Percentiles rank a stretch among this genome's conserved stretches.
Conservation (phyloP, 306 rosid species). For the Comarum palustre region DNA sequence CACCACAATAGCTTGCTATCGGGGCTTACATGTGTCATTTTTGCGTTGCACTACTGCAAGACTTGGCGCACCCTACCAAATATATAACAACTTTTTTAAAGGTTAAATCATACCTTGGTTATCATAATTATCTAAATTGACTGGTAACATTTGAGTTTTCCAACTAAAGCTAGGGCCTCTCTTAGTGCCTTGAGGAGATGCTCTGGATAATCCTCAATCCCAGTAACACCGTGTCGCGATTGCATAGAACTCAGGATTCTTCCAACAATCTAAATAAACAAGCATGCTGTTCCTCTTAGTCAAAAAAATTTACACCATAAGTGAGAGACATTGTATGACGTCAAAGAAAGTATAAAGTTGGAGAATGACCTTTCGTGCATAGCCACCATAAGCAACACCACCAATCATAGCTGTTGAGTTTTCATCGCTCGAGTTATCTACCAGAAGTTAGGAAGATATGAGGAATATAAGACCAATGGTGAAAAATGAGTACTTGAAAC, state of each 20-base stretch:
- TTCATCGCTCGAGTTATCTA: conserved; percentile 38
- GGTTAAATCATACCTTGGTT: too few relatives aligned
- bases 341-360: background rate
- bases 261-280: conserved; percentile 89
- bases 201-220: conserved; percentile 59
- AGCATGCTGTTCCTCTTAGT: too few relatives aligned
- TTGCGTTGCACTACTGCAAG: background rate
- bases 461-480: conserved; percentile 1
- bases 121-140: conserved; percentile 7
- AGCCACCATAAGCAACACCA: conserved; percentile 91
- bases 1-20: background rate
- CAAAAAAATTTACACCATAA: background rate
- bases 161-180: conserved; percentile 78
- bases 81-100: too few relatives aligned
- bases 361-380: conserved; percentile 73
- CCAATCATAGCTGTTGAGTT: conserved; percentile 34
- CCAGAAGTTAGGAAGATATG: background rate
- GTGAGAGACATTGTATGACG: background rate
- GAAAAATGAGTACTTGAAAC: conserved; percentile 6
- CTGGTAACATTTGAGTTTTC: conserved; percentile 53
- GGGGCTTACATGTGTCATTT: background rate
- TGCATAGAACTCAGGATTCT: conserved; percentile 71
- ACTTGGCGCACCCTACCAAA: conserved; percentile 16
- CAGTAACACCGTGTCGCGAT: conserved; percentile 39
- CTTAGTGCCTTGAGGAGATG: conserved; percentile 63